Evolutionary conservation across 345 rosid genomes (phyloP), one percentile per base, ranked within the genome.

Genomic region (Balakata baccata): DNA sequence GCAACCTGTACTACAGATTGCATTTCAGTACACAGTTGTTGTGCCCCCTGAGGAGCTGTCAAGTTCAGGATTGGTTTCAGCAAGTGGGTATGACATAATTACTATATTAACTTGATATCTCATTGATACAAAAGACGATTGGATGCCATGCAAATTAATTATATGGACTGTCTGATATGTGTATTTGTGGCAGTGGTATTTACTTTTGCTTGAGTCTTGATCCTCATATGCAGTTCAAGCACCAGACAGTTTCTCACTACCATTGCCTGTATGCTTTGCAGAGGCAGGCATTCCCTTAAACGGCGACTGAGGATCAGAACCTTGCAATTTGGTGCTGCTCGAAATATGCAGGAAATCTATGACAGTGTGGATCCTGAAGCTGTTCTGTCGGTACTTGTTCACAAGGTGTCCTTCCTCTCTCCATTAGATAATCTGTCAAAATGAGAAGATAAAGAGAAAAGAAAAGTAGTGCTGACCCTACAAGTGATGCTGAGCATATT

Each of bases 1-100:
- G 75, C 96, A 89, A 79, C 99, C 98, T 3, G 88, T 87, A 56
- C 75, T 95, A 76, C 99, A 95, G 83, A 91, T 92, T 76, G 99
- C 97, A 52, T 95, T 95, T 84, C 98, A 91, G 77, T 95, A 95
- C 80, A 86, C 98, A 39, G 92, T 91, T 64, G 86, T 92, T 53
- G 96, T 86, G 74, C 92, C 96, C 53, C 96, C 97, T 10, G 92
- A 92, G 79, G 96, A 87, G 70, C 88, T 81, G 68, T 68, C 92
- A 71, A 84, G 76, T 82, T 77, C 93, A 20, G 84, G 74, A 72
- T 69, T 79, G 79, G 80, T 74, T 79, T 78, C 97, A 73, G 74
- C 79, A 74, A 89, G 84, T 79, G 87, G 98, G 98, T 92, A 90
- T 66, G 90, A 41, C 66, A 65, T 57, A 68, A 43, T 69, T 68